Base-by-base conservation (phyloP, 805 yeast species). In the Suhomyces sp. region DNA sequence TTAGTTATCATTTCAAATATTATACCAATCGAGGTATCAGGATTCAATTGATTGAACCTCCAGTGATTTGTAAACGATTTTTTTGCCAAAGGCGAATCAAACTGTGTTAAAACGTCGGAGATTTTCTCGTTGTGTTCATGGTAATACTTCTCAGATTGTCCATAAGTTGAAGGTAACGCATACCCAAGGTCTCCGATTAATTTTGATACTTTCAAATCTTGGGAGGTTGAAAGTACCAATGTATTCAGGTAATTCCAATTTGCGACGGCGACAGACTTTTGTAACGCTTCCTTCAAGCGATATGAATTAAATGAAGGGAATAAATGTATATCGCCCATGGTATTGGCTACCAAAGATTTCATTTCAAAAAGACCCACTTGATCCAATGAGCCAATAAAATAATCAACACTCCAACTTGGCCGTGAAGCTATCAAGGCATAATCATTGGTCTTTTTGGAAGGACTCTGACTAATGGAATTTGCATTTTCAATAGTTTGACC, bases 291-390 rank as follows among this genome's bases (percentile, higher is more conserved):
- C 12, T 36, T 30, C 30, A 67, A 60, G 19, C 54, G 53, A 6
- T 36, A 31, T 1, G 54, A 47, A 6, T 36, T 31, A 33, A 65
- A 68, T 4, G 61, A 48, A 16, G 61, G 70, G 20, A 42, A 43
- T 19, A 65, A 34, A 14, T 46, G 45, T 4, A 68, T 38, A 5
- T 37, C 37, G 0, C 75, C 74, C 39, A 60, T 56, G 4, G 73
- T 56, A 9, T 46, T 48, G 36, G 42, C 48, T 4, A 56, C 50
- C 36, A 69, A 42, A 1, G 54, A 32, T 34, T 55, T 62, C 73
- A 68, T 65, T 38, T 70, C 75, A 40, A 63, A 65, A 8, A 65
- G 31, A 1, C 75, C 75, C 1, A 57, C 61, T 42, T 70, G 74
- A 35, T 69, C 73, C 12, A 58, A 45, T 1, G 69, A 60, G 2